These are phyloP conservation scores for Neurospora sp. DNA, from an alignment of 495 filamentous ascomycete species.

Conservation along the genomic window DNA sequence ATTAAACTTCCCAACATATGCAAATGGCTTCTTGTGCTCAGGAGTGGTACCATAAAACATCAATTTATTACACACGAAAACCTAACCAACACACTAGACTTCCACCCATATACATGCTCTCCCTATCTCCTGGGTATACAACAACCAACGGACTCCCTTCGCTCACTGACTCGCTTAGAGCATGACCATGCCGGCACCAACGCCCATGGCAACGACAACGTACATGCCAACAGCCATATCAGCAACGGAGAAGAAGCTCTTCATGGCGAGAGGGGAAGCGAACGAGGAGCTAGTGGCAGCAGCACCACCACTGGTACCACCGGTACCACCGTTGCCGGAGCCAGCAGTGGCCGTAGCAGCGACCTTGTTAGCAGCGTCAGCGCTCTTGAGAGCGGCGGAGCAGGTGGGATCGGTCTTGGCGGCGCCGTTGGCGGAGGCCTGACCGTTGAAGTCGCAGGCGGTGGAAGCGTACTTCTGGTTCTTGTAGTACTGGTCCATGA, in stretches of 20 bases:
- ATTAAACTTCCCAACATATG: neutral
- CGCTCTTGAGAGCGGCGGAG: constrained; percentile 1
- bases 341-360: constrained; percentile 33
- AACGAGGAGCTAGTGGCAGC: constrained; percentile 27
- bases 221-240: constrained; percentile 59
- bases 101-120: neutral
- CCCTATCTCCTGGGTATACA: neutral
- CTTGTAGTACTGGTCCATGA: constrained; percentile 71
- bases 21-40: neutral
- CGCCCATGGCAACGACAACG: constrained; percentile 51
- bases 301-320: constrained; percentile 7
- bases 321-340: constrained; percentile 27
- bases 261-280: constrained; percentile 29
- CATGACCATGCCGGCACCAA: constrained; percentile 67
- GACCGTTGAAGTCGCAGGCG: constrained; percentile 64
- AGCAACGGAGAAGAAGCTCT: constrained; percentile 50
- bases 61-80: neutral
- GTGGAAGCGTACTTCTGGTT: constrained; percentile 42
- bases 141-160: neutral
- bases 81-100: neutral
- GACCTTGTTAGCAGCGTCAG: constrained; percentile 34
- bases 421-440: constrained; percentile 17
- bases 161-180: constrained; percentile 40
- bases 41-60: neutral
- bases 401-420: constrained; percentile 10